Evolutionary conservation across 2,329 filamentous ascomycete genomes (phyloP).

Genomic region (Dothideomycetidae sp.): DNA sequence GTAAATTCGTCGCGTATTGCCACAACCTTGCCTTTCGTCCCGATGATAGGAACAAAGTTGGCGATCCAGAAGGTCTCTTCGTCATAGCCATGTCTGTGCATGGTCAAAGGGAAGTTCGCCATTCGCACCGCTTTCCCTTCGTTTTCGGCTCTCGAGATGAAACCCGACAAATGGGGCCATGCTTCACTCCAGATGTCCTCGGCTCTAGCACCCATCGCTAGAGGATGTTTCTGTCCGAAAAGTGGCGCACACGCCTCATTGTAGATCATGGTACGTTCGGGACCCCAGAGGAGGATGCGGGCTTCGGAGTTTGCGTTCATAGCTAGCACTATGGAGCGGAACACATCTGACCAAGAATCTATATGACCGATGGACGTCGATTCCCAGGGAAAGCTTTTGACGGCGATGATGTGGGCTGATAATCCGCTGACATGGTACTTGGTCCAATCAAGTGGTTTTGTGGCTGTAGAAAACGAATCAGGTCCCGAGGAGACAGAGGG

Average conservation of each 20-base stretch:
- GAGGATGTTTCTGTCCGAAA: conserved; percentile 19
- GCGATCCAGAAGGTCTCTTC: conserved; percentile 21
- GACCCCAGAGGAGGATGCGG: conserved; percentile 19
- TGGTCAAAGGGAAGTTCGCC: conserved; percentile 14
- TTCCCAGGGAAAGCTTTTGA: conserved; percentile 19
- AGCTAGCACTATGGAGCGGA: conserved; percentile 16
- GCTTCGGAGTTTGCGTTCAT: conserved; percentile 21
- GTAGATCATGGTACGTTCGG: conserved; percentile 23
- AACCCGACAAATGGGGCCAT: conserved; percentile 7
- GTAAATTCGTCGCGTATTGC: conserved; percentile 11
- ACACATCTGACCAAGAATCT: conserved; percentile 15
- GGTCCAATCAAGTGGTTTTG: conserved; percentile 18
- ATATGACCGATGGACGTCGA: conserved; percentile 19
- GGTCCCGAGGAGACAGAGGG: conserved; percentile 7
- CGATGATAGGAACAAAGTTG: conserved; percentile 18
- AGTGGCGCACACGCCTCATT: conserved; percentile 23
- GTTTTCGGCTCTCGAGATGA: conserved; percentile 14
- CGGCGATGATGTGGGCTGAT: conserved; percentile 16
- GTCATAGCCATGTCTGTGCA: conserved; percentile 16
- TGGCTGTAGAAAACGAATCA: conserved; percentile 10
- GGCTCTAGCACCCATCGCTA: conserved; percentile 13
- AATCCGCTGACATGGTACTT: conserved; percentile 13
- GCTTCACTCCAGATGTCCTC: conserved; percentile 9
- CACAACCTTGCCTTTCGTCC: conserved; percentile 9
- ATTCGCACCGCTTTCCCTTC: conserved; percentile 14